phyloP scores from a whole-genome alignment of 2,329 filamentous ascomycete genomes.

The Pestalotiopsis sp. region DNA sequence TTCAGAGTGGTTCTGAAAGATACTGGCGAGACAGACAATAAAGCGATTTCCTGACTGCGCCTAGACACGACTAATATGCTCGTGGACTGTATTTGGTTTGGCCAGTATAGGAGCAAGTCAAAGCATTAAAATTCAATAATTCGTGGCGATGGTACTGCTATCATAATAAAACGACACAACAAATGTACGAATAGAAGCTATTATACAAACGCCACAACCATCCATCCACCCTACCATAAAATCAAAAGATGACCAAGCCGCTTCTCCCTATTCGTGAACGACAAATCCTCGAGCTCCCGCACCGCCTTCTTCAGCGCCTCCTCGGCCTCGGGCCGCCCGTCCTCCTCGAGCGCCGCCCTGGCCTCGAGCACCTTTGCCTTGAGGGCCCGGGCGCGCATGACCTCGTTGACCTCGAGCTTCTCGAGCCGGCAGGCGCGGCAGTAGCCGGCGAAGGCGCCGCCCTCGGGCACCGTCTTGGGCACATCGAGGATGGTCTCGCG shows the following conservation, averaged over 20 bases:
- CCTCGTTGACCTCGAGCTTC: not conserved
- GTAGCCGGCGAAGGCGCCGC: not conserved
- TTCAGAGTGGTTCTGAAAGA: too few relatives aligned
- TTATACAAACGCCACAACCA: not conserved
- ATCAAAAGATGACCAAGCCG: not conserved
- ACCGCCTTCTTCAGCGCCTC: not conserved
- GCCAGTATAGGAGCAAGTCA: too few relatives aligned
- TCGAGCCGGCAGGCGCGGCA: not conserved
- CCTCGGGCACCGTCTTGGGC: constrained; percentile 1
- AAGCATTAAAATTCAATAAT: not conserved
- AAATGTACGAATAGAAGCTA: not conserved
- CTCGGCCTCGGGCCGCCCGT: not conserved
- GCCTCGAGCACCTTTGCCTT: not conserved
- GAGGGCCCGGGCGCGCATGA: not conserved
- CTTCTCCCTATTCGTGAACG: not conserved
- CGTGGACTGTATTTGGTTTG: too few relatives aligned
- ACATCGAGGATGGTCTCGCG: not conserved
- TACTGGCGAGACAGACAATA: too few relatives aligned
- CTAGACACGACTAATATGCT: too few relatives aligned
- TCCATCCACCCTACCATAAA: not conserved
- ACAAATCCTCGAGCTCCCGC: not conserved
- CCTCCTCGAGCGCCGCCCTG: not conserved
- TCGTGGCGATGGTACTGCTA: not conserved
- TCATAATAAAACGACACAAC: not conserved
- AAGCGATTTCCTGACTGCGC: too few relatives aligned